A percentile compares a stretch with the other conserved stretches of the same genome.
phyloP scores from a whole-genome alignment of 805 yeast genomes.

The Yueomyces sp. region DNA sequence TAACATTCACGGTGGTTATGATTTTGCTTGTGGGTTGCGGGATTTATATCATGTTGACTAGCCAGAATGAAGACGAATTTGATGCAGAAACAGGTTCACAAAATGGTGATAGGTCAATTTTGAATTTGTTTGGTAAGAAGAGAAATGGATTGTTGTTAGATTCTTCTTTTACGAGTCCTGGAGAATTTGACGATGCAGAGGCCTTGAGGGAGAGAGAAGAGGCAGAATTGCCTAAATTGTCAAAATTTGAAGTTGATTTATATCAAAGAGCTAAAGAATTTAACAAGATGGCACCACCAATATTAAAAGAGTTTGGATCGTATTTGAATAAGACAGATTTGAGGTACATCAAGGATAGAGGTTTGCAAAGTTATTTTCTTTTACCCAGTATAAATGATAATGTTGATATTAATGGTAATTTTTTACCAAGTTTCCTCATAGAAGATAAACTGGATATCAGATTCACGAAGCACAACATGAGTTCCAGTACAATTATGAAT shows the following conservation, averaged over 20 bases:
- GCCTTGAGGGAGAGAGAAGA: slow-evolving; percentile 13
- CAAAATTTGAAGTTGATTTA: slow-evolving; percentile 19
- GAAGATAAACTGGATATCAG: slow-evolving; percentile 23
- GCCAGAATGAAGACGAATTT: slow-evolving; percentile 20
- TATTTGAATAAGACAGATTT: slow-evolving; percentile 15
- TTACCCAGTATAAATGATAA: slow-evolving; percentile 24
- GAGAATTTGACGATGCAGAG: slow-evolving; percentile 18
- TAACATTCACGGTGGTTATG: slow-evolving; percentile 23
- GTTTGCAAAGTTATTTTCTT: slow-evolving; percentile 23
- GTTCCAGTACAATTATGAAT: slow-evolving; percentile 24
- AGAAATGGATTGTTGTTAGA: slow-evolving; percentile 18
- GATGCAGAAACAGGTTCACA: slow-evolving; percentile 16
- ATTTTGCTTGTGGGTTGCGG: slow-evolving; percentile 19
- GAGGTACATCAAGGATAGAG: slow-evolving; percentile 22
- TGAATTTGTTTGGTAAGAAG: slow-evolving; percentile 9
- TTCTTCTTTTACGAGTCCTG: slow-evolving; percentile 18
- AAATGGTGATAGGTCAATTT: slow-evolving; percentile 8
- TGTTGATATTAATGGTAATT: slow-evolving; percentile 20
- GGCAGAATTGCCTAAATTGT: slow-evolving; percentile 18
- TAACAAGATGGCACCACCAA: slow-evolving; percentile 19
- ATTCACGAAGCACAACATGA: slow-evolving; percentile 19
- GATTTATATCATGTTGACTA: slow-evolving; percentile 22
- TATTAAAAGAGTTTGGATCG: slow-evolving; percentile 20
- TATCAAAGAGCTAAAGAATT: slow-evolving; percentile 21
- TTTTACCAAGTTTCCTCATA: slow-evolving; percentile 23